These are phyloP conservation scores for Komagataella populi DNA, from an alignment of 805 yeast species.

Conservation along the genomic window DNA sequence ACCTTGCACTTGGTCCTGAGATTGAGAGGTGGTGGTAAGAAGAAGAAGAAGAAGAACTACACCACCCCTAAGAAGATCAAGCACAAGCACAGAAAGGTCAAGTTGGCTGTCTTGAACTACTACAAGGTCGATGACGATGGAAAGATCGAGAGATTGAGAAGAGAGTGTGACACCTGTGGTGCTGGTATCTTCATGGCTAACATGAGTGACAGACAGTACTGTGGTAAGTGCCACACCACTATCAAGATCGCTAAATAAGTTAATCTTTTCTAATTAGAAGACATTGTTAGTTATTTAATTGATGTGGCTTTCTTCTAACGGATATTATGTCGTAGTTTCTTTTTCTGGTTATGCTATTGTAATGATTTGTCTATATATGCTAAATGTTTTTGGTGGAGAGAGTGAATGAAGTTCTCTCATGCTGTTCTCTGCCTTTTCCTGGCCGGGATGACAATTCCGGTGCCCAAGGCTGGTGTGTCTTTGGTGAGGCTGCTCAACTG, in stretches of 20 bases:
- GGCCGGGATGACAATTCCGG: not conserved
- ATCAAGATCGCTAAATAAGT: conserved; percentile 35
- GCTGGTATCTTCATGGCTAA: conserved; percentile 99
- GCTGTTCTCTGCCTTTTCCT: not conserved
- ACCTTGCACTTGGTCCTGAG: conserved; percentile 92
- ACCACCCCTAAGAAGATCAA: conserved; percentile 99
- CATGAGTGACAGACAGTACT: conserved; percentile 98
- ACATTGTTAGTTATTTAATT: not conserved
- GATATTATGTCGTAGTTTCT: not conserved
- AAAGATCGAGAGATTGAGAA: conserved; percentile 95
- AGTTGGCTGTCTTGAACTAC: conserved; percentile 98
- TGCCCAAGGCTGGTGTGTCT: not conserved
- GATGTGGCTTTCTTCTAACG: not conserved
- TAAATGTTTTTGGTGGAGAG: not conserved
- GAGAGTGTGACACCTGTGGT: conserved; percentile 96
- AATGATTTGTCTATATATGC: not conserved
- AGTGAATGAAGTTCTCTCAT: not conserved
- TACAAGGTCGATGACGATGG: conserved; percentile 99
- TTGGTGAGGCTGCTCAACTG: not conserved
- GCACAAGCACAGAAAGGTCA: conserved; percentile 99
- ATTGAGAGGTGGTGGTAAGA: conserved; percentile 97
- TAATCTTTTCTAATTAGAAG: not conserved
- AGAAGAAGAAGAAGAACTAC: conserved; percentile 99
- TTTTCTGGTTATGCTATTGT: not conserved
- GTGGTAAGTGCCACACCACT: conserved; percentile 99